Percentiles rank a stretch among this genome's conserved stretches.
Evolutionary conservation across 768 basidiomycete species (phyloP).

Genomic region (Gyrodon lividus): DNA sequence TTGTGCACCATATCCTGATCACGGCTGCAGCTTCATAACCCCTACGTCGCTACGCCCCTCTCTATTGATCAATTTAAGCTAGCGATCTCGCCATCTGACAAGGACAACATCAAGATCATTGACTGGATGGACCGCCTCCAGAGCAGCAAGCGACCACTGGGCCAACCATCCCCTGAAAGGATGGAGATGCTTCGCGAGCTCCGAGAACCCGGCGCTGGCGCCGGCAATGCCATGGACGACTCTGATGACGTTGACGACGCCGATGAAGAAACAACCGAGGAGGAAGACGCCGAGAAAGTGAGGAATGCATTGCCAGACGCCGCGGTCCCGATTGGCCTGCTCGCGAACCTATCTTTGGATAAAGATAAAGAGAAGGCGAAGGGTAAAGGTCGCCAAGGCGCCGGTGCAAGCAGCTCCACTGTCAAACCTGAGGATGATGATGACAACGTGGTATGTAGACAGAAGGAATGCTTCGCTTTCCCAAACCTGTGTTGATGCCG

Average conservation of each 20-base stretch:
- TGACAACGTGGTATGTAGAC: slow-evolving; percentile 54
- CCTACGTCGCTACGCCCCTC: slow-evolving; percentile 75
- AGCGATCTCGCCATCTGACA: slow-evolving; percentile 75
- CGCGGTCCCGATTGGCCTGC: slow-evolving; percentile 71
- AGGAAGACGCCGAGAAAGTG: slow-evolving; percentile 45
- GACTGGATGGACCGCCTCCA: slow-evolving; percentile 75
- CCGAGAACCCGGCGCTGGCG: slow-evolving; percentile 35
- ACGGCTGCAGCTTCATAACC: slow-evolving; percentile 56
- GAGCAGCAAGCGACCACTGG: slow-evolving; percentile 52
- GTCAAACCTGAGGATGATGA: slow-evolving; percentile 50
- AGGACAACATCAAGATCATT: slow-evolving; percentile 63
- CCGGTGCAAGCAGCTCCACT: slow-evolving; percentile 4
- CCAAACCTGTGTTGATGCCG: slow-evolving; percentile 14
- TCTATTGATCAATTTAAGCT: slow-evolving; percentile 76
- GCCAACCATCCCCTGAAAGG: slow-evolving; percentile 35
- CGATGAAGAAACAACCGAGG: slow-evolving; percentile 33
- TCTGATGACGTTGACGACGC: slow-evolving; percentile 40
- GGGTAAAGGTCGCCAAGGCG: slow-evolving; percentile 36
- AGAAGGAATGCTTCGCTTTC: background rate
- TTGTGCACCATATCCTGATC: background rate
- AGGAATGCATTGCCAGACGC: slow-evolving; percentile 61
- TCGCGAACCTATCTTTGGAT: slow-evolving; percentile 69
- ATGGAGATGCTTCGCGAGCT: slow-evolving; percentile 30
- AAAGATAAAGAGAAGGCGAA: slow-evolving; percentile 45
- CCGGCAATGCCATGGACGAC: slow-evolving; percentile 24